Base-by-base conservation (phyloP, 176 grass and related monocot species). In the Hsuehochloa calcarea region DNA sequence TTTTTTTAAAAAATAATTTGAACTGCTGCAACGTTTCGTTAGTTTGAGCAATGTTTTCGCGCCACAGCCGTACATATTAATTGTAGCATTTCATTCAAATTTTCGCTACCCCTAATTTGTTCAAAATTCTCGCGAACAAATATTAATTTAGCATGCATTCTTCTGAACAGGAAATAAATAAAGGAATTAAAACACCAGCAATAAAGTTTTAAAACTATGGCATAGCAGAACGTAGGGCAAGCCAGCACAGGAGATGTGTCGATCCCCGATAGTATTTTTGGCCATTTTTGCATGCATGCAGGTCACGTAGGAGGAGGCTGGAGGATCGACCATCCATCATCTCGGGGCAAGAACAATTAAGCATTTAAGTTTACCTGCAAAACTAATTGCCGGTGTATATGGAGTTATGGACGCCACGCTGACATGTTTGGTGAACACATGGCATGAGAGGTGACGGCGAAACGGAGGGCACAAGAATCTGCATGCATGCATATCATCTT, bases 211-310 rank as follows among this genome's bases (percentile, higher is more conserved):
- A 59, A 65, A 51, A 39, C 51, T 74, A 65, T 12, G 54, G 25
- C 17, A 2, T 29, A 22, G 5, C n/a, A 55, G 25, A 55, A 71
- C 16, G 38, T 35, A 58, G 23, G 35, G 16, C 6, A 76, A 6
- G 10, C 9, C 56, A 11, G 56, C 20, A 14, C 38, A 82, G 68
- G 68, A 83, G 44, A 46, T 83, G 80, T 82, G 66, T 15, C 41
- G 51, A 38, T 56, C 54, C 22, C 3, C 22, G 74, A 26, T 41
- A 23, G 10, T 67, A 1, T 77, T 70, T 79, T 62, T 86, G 19
- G 9, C 76, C 55, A 80, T 11, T 65, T 47, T n/a, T 73, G 85
- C 63, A 35, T 69, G 62, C 69, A 67, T 55, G 65, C 34, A 55
- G 35, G 4, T 12, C 10, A 84, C 44, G 82, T 84, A 65, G 44